These are phyloP conservation scores for Myriosclerotinia curreyana DNA, from an alignment of 2,329 filamentous ascomycete genomes.

Conservation along the genomic window DNA sequence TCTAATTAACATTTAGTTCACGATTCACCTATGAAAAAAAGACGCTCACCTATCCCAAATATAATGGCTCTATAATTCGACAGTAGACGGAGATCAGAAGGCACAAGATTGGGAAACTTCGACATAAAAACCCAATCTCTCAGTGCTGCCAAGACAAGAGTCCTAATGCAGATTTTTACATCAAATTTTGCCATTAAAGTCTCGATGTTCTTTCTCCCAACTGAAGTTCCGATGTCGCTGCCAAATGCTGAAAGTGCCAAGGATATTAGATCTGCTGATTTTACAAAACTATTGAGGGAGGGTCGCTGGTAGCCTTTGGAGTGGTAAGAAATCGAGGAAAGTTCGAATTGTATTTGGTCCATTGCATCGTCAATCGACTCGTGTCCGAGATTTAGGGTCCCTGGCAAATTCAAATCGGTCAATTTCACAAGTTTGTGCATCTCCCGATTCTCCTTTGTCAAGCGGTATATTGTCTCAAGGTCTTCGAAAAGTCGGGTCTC, in stretches of 20 bases:
- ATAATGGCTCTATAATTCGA: conserved; percentile 22
- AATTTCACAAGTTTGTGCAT: neutral
- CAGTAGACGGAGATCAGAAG: conserved; percentile 6
- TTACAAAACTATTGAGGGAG: neutral
- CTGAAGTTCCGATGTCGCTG: neutral
- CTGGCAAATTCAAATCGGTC: neutral
- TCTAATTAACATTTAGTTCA: conserved; percentile 10
- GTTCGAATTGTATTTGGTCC: conserved; percentile 20
- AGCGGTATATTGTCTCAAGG: neutral
- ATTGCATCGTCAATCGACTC: conserved; percentile 4
- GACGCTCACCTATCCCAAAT: conserved; percentile 15
- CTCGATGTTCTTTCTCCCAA: neutral
- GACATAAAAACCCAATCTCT: conserved; percentile 26
- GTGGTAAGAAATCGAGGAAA: conserved; percentile 22
- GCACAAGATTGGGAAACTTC: conserved; percentile 22
- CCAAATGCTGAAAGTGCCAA: conserved; percentile 8
- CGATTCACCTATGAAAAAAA: too few relatives aligned
- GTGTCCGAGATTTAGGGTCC: neutral
- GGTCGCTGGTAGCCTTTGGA: neutral
- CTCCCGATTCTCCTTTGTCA: conserved; percentile 14
- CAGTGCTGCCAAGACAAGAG: conserved; percentile 18
- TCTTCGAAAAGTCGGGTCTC: neutral
- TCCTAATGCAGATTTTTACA: conserved; percentile 8
- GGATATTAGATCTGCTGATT: conserved; percentile 4
- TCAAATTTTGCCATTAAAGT: neutral